Evolutionary conservation across 495 filamentous ascomycete species (phyloP).

Genomic region (Melanomma pulvis-pyrius): DNA sequence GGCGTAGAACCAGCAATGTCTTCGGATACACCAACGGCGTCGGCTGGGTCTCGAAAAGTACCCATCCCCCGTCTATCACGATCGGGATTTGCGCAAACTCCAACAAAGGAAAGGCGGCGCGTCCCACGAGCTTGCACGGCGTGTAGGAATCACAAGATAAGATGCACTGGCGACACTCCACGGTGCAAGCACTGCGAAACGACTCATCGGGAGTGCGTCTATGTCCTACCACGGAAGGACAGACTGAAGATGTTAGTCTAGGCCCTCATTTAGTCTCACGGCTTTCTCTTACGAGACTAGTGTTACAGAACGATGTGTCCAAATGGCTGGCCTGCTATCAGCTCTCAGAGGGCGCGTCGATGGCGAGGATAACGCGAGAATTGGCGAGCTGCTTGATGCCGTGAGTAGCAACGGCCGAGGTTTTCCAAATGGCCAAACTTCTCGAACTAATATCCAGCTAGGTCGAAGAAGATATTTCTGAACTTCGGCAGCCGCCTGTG

Average conservation of each 20-base stretch:
- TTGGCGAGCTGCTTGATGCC: conserved; percentile 17
- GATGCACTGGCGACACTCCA: conserved; percentile 26
- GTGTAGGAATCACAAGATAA: conserved; percentile 29
- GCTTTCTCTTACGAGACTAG: conserved; percentile 10
- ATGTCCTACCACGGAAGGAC: conserved; percentile 23
- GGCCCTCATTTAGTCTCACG: neutral
- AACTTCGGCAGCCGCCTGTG: neutral
- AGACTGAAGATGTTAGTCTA: conserved; percentile 19
- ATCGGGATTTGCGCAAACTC: neutral
- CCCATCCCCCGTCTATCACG: conserved; percentile 28
- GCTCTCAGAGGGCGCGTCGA: neutral
- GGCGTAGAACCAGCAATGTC: neutral
- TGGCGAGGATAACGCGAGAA: conserved; percentile 12
- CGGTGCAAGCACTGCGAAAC: conserved; percentile 23
- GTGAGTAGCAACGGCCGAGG: conserved; percentile 1
- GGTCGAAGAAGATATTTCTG: conserved; percentile 20
- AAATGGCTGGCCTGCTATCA: conserved; percentile 11
- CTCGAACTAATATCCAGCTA: neutral
- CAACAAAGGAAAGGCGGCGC: conserved; percentile 7
- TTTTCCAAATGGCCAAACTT: neutral
- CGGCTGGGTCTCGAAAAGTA: conserved; percentile 8
- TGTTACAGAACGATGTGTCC: conserved; percentile 20
- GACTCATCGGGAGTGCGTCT: conserved; percentile 21
- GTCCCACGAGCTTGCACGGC: conserved; percentile 25
- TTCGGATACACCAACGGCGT: neutral